Conservation (phyloP, 208 protist species). For the Leishmania tarentolae region DNA sequence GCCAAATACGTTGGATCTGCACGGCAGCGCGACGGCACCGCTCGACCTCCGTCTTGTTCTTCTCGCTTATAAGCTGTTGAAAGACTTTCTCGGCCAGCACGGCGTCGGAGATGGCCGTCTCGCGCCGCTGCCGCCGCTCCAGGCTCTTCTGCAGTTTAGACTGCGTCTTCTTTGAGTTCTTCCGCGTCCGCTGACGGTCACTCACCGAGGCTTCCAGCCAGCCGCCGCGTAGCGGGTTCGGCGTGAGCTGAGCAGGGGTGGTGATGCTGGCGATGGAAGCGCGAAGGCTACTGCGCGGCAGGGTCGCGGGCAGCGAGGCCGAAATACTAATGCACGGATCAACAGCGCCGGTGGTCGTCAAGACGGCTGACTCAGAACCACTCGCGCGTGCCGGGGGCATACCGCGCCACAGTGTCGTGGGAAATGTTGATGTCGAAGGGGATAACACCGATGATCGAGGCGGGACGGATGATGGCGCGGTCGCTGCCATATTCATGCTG, state of each 20-base stretch:
- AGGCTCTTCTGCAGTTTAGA: constrained; percentile 29
- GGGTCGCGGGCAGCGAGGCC: neutral
- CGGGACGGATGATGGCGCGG: constrained; percentile 9
- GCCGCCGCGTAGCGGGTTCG: constrained; percentile 12
- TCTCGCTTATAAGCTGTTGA: constrained; percentile 70
- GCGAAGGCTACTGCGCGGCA: neutral
- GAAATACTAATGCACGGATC: neutral
- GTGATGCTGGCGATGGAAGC: neutral
- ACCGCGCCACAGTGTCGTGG: neutral
- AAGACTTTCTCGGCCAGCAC: constrained; percentile 66
- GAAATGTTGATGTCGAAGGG: neutral
- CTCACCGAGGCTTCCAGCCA: constrained; percentile 12
- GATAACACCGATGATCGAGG: neutral
- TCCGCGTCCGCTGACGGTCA: constrained; percentile 27
- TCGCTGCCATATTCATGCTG: constrained; percentile 20
- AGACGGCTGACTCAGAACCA: constrained; percentile 12
- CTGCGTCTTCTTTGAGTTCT: constrained; percentile 23
- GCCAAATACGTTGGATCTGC: constrained; percentile 79
- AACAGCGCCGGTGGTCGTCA: neutral
- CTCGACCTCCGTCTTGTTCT: constrained; percentile 62
- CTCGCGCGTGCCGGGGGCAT: constrained; percentile 31
- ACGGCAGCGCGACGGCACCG: constrained; percentile 58
- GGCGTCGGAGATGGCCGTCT: constrained; percentile 53
- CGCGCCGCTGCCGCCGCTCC: constrained; percentile 44
- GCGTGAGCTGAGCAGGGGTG: neutral